These are phyloP conservation scores for Cardamine occulta DNA, from an alignment of 345 rosid species.

Conservation along the genomic window DNA sequence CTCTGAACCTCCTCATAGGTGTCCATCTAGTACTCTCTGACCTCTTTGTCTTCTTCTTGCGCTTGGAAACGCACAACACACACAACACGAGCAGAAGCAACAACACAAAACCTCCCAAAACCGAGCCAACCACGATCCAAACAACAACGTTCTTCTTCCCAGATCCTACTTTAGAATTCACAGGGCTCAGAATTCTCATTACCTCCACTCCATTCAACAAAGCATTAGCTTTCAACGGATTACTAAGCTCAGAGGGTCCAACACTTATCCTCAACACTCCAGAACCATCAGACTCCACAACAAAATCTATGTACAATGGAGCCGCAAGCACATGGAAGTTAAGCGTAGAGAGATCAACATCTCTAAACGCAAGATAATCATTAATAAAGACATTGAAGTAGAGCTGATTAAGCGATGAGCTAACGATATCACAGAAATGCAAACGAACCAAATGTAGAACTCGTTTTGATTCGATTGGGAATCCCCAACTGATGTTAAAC, in stretches of 20 bases:
- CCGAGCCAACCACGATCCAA: conserved; percentile 62
- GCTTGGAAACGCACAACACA: conserved; percentile 47
- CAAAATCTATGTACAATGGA: conserved; percentile 74
- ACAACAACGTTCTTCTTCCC: conserved; percentile 44
- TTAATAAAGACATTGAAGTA: conserved; percentile 82
- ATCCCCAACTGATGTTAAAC: conserved; percentile 82
- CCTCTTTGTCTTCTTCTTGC: conserved; percentile 48
- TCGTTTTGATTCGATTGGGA: conserved; percentile 57
- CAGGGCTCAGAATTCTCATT: conserved; percentile 64
- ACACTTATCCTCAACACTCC: conserved; percentile 67
- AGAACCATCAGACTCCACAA: conserved; percentile 60
- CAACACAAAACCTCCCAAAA: conserved; percentile 63
- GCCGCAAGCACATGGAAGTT: conserved; percentile 67
- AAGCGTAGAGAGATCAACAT: conserved; percentile 79
- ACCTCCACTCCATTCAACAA: conserved; percentile 89
- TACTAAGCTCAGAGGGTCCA: conserved; percentile 87
- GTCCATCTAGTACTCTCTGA: conserved; percentile 84
- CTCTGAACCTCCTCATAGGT: conserved; percentile 72
- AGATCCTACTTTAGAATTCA: conserved; percentile 29
- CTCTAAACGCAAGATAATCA: conserved; percentile 58
- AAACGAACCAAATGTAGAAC: conserved; percentile 72
- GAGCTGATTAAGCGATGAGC: conserved; percentile 71
- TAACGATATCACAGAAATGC: conserved; percentile 94
- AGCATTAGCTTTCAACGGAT: conserved; percentile 60
- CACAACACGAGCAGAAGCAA: conserved; percentile 47